These are phyloP conservation scores for Trichosanthes truncata DNA, from an alignment of 306 rosid species.

Conservation along the genomic window DNA sequence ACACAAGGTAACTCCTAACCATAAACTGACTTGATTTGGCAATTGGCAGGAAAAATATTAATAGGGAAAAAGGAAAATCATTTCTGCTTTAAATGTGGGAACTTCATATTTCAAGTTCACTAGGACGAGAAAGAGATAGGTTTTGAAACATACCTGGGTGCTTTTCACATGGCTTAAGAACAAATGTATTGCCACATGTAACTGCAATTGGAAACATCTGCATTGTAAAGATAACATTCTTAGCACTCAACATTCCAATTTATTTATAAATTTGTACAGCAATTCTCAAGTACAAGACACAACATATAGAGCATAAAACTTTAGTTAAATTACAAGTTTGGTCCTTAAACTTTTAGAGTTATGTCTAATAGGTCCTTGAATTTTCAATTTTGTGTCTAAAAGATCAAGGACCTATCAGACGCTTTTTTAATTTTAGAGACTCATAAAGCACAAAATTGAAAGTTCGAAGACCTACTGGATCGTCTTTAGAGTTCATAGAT, in stretches of 20 bases:
- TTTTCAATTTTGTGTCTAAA: not conserved
- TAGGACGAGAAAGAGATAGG: not conserved
- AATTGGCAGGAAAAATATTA: not conserved
- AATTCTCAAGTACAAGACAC: not conserved
- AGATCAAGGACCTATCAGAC: not conserved
- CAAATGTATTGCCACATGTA: slow-evolving; percentile 68
- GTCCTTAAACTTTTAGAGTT: not conserved
- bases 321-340: not conserved
- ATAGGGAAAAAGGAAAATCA: not conserved
- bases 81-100: not conserved
- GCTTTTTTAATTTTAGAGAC: not conserved
- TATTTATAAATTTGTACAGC: not conserved
- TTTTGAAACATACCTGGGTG: slow-evolving; percentile 41
- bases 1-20: not conserved
- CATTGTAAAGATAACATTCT: slow-evolving; percentile 2
- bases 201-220: slow-evolving; percentile 75
- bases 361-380: not conserved
- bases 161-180: slow-evolving; percentile 63
- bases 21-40: not conserved
- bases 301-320: not conserved
- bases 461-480: not conserved
- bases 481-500: not conserved
- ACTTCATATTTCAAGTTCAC: not conserved
- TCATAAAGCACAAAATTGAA: not conserved
- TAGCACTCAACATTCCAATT: not conserved